Percentiles rank a stretch among this genome's conserved stretches.
phyloP scores from a whole-genome alignment of 83 land plant species.

The Thuja plicata region DNA sequence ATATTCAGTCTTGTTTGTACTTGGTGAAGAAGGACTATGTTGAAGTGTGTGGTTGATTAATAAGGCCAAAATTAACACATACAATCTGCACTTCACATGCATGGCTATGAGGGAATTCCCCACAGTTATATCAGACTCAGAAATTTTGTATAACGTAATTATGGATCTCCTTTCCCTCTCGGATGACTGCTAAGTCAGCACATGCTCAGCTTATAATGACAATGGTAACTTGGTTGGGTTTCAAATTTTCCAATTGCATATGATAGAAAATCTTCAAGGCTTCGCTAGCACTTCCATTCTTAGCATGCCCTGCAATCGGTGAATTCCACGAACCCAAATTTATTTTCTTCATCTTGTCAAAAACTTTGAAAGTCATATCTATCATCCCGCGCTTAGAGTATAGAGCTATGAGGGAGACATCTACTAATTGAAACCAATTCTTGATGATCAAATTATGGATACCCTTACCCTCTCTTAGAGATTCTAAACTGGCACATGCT shows the following conservation, averaged over 20 bases:
- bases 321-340: conserved; percentile 35
- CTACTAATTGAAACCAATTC: conserved; percentile 12
- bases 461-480: conserved; percentile 23
- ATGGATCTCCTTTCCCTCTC: too few relatives aligned
- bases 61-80: too few relatives aligned
- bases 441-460: conserved; percentile 26
- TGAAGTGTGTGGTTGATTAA: too few relatives aligned
- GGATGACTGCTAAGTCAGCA: conserved; percentile 22
- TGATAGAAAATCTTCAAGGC: conserved; percentile 24
- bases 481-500: conserved; percentile 33
- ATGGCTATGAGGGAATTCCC: conserved; percentile 22
- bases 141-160: conserved; percentile 4
- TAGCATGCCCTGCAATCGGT: conserved; percentile 26
- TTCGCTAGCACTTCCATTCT: conserved; percentile 16
- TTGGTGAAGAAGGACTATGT: too few relatives aligned
- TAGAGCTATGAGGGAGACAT: conserved; percentile 27
- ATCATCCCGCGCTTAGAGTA: conserved; percentile 32
- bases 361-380: conserved; percentile 6
- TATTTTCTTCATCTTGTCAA: conserved; percentile 12
- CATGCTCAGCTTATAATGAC: conserved; percentile 31
- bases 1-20: too few relatives aligned
- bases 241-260: conserved; percentile 20
- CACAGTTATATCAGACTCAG: conserved; percentile 15
- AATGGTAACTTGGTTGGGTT: conserved; percentile 28
- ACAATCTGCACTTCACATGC: conserved; percentile 37